Conservation (phyloP, 768 basidiomycete species). For the Lepiota venenata region DNA sequence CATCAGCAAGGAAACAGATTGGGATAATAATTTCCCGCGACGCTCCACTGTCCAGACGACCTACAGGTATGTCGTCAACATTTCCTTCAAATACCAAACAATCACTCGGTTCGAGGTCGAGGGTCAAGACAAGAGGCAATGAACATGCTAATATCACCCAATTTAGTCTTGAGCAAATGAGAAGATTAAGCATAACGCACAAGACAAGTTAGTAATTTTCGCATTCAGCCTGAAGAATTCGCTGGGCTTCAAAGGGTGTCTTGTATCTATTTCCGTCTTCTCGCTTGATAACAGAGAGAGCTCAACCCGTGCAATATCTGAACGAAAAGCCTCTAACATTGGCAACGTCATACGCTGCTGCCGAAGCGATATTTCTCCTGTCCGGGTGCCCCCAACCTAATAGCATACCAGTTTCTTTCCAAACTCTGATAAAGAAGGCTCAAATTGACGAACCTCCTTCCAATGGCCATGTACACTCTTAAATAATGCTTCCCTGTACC, state of each 20-base stretch:
- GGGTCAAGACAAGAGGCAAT: constrained; percentile 49
- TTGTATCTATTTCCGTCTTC: constrained; percentile 29
- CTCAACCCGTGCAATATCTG: constrained; percentile 59
- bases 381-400: constrained; percentile 76
- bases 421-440: not conserved
- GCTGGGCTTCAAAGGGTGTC: constrained; percentile 50
- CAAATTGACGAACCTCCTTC: constrained; percentile 67
- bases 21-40: constrained; percentile 49
- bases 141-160: constrained; percentile 40
- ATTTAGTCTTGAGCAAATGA: constrained; percentile 1
- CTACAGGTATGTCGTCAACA: constrained; percentile 57
- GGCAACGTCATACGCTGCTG: constrained; percentile 71
- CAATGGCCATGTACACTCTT: constrained; percentile 66
- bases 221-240: constrained; percentile 61
- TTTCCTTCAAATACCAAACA: constrained; percentile 71
- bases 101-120: constrained; percentile 55
- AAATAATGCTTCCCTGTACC: constrained; percentile 92
- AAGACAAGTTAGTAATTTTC: constrained; percentile 58
- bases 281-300: constrained; percentile 43
- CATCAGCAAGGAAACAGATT: constrained; percentile 71
- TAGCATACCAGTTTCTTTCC: not conserved
- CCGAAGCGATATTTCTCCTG: constrained; percentile 75
- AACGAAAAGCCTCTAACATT: constrained; percentile 77
- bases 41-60: constrained; percentile 55
- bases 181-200: constrained; percentile 39